Percentiles rank a stretch among this genome's conserved stretches.
Conservation (phyloP, 768 basidiomycete genomes). For the Mrakia blollopis region DNA sequence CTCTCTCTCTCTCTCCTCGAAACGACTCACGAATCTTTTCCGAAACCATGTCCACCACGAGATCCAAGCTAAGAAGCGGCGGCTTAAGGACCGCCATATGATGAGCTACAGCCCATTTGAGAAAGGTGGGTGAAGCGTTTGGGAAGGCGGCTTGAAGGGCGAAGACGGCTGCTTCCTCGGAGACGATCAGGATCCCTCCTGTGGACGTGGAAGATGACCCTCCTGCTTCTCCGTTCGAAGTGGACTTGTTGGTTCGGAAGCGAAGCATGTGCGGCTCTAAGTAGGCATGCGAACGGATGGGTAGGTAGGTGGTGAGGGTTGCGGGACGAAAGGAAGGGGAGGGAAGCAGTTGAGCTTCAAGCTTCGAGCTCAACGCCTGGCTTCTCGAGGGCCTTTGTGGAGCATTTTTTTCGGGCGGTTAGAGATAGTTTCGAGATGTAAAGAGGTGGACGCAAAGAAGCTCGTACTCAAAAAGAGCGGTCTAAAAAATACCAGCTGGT, state of each 20-base stretch:
- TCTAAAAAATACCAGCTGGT: too few relatives aligned
- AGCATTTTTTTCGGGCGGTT: too few relatives aligned
- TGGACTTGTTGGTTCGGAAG: background rate
- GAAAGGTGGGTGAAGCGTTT: slow-evolving; percentile 1
- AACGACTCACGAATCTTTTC: slow-evolving; percentile 25
- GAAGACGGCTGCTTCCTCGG: slow-evolving; percentile 1
- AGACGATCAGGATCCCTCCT: background rate
- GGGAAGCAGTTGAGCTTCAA: background rate
- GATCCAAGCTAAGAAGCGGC: background rate
- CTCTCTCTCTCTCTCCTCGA: background rate
- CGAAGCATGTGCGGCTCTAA: background rate
- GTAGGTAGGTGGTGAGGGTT: background rate
- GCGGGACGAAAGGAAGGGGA: background rate
- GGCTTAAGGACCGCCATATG: slow-evolving; percentile 1
- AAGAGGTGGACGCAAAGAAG: too few relatives aligned
- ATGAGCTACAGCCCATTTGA: slow-evolving; percentile 23
- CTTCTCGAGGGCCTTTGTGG: too few relatives aligned
- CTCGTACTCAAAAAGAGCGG: too few relatives aligned
- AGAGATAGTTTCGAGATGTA: too few relatives aligned
- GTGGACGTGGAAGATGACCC: background rate
- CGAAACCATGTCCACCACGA: slow-evolving; percentile 15
- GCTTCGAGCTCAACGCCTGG: too few relatives aligned
- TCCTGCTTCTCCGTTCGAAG: background rate
- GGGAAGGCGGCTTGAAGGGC: slow-evolving; percentile 17
- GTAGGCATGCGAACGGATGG: background rate